Conservation (phyloP, 352 stramenopile species). For the Phytophthora sp. region DNA sequence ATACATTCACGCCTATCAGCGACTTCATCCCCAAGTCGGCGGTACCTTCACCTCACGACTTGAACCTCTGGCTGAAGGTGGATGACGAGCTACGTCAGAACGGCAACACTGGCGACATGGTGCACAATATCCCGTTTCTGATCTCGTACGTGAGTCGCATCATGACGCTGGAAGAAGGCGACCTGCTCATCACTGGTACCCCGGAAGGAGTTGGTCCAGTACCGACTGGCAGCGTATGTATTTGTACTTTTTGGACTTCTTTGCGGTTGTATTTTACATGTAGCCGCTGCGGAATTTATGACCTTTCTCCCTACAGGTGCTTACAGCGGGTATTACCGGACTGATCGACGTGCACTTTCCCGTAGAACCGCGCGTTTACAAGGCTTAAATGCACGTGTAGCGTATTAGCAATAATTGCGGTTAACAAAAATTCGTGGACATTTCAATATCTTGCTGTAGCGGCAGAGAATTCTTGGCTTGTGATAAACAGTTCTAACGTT, state of each 20-base stretch:
- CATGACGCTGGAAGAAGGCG: conserved; percentile 86
- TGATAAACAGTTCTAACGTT: conserved; percentile 25
- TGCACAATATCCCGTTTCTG: conserved; percentile 79
- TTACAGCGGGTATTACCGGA: conserved; percentile 76
- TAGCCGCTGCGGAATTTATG: too few species aligned
- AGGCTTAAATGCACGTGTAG: conserved; percentile 24
- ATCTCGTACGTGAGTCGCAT: conserved; percentile 82
- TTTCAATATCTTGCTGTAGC: not conserved
- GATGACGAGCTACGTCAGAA: conserved; percentile 76
- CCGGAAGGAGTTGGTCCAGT: conserved; percentile 80
- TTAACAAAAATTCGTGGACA: conserved; percentile 1
- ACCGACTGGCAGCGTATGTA: conserved; percentile 60
- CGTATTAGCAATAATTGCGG: too few species aligned
- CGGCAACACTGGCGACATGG: conserved; percentile 80
- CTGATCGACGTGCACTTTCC: conserved; percentile 73
- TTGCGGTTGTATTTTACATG: not conserved
- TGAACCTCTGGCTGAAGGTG: conserved; percentile 86
- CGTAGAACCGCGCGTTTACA: conserved; percentile 69
- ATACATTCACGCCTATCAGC: conserved; percentile 86
- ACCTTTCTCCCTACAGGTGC: conserved; percentile 32
- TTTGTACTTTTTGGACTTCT: not conserved
- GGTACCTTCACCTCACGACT: conserved; percentile 65
- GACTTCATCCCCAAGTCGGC: conserved; percentile 77
- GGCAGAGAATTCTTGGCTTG: not conserved
- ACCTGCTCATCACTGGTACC: conserved; percentile 87